Percentiles rank a stretch among this genome's conserved stretches.
Conservation (phyloP, 495 filamentous ascomycete species). For the Aeminium ludgeri region DNA sequence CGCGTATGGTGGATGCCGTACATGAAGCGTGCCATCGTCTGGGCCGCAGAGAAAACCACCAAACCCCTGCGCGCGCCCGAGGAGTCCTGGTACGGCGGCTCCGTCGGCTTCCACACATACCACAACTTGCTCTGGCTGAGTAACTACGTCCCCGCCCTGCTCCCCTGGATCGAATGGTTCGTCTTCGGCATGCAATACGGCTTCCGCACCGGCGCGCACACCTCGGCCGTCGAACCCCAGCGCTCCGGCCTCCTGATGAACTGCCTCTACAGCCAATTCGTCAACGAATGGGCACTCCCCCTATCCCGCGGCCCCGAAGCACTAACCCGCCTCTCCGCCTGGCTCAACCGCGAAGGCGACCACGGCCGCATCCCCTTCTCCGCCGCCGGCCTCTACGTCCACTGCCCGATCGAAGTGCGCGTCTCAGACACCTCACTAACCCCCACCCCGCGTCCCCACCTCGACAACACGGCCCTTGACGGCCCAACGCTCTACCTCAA, state of each 20-base stretch:
- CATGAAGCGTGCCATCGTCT: conserved; percentile 65
- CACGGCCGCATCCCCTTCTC: conserved; percentile 56
- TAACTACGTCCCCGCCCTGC: conserved; percentile 58
- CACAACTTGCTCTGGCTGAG: conserved; percentile 69
- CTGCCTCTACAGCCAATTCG: conserved; percentile 88
- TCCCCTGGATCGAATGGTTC: conserved; percentile 82
- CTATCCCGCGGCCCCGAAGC: conserved; percentile 80
- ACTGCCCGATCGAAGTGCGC: conserved; percentile 85
- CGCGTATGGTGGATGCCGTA: conserved; percentile 97
- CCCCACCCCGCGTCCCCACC: conserved; percentile 46
- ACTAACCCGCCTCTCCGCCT: conserved; percentile 62
- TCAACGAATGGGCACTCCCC: conserved; percentile 95
- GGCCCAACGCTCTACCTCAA: conserved; percentile 86
- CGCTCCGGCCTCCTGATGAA: conserved; percentile 79
- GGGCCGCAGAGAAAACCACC: conserved; percentile 62
- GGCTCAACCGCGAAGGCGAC: conserved; percentile 49
- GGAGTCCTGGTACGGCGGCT: conserved; percentile 59
- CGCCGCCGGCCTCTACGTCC: conserved; percentile 63
- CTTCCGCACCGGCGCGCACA: conserved; percentile 50
- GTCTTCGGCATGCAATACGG: conserved; percentile 93
- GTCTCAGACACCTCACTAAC: conserved; percentile 55
- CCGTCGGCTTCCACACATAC: conserved; percentile 71
- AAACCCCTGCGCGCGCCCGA: conserved; percentile 32
- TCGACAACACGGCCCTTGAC: conserved; percentile 52
- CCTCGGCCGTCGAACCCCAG: conserved; percentile 59